Conservation (phyloP, 1,139 yeast species). For the Saccharomyces hybrid region DNA sequence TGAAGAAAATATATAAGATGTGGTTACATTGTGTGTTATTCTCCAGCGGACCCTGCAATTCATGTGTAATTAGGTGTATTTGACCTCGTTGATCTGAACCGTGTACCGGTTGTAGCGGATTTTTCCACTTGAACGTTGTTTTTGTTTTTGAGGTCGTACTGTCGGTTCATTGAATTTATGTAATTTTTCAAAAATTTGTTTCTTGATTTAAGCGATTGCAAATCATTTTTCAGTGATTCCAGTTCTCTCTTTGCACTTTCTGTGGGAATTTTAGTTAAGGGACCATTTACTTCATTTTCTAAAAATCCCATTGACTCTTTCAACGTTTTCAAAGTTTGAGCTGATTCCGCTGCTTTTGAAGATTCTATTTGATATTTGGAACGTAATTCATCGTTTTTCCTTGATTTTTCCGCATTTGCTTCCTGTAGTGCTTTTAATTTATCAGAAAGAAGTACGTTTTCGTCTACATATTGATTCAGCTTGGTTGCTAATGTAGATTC, state of each 20-base stretch:
- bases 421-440: constrained; percentile 21
- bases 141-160: constrained; percentile 12
- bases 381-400: constrained; percentile 40
- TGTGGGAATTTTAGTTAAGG: not conserved
- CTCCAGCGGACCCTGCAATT: not conserved
- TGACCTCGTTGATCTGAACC: constrained; percentile 18
- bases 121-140: constrained; percentile 5
- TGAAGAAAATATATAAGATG: not conserved
- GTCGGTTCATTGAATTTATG: constrained; percentile 17
- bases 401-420: constrained; percentile 30
- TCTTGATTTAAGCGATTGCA: constrained; percentile 13
- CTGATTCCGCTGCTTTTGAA: constrained; percentile 47
- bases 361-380: constrained; percentile 47
- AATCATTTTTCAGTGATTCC: constrained; percentile 9
- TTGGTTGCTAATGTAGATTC: not conserved
- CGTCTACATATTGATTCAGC: constrained; percentile 1
- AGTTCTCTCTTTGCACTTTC: constrained; percentile 26
- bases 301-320: constrained; percentile 32
- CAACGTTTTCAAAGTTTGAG: constrained; percentile 33
- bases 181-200: constrained; percentile 19
- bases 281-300: constrained; percentile 31
- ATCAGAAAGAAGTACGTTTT: not conserved
- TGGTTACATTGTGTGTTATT: not conserved
- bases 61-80: constrained; percentile 25
- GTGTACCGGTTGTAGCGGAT: constrained; percentile 7